These are phyloP conservation scores for Monoraphidium neglectum DNA, from an alignment of 139 green algal species.

Conservation along the genomic window DNA sequence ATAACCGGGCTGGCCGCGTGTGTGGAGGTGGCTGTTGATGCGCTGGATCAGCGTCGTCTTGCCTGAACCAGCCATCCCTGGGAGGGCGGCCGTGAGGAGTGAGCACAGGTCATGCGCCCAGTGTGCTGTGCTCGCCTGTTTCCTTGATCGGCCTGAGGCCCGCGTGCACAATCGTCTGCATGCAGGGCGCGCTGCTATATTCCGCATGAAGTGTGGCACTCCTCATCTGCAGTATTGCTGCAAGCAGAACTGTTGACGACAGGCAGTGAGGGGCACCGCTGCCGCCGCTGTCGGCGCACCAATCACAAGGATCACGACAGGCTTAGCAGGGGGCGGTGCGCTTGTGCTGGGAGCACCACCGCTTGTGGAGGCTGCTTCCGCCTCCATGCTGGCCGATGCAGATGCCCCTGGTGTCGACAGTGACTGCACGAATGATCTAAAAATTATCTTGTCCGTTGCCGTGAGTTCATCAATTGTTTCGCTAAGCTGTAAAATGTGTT, in stretches of 20 bases:
- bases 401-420: too few relatives aligned
- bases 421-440: too few relatives aligned
- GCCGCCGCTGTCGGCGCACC: conserved; percentile 30
- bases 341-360: neutral
- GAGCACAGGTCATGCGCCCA: neutral
- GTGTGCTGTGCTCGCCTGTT: neutral
- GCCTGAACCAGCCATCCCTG: conserved; percentile 96
- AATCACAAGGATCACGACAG: conserved; percentile 54
- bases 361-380: neutral
- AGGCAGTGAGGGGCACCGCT: too few relatives aligned
- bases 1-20: conserved; percentile 63
- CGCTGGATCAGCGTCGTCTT: conserved; percentile 97
- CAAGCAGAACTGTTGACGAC: too few relatives aligned
- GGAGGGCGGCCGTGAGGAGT: neutral
- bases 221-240: too few relatives aligned
- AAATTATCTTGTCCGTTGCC: too few relatives aligned
- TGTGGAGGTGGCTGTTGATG: conserved; percentile 80
- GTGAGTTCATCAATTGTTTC: too few relatives aligned
- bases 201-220: too few relatives aligned
- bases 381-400: too few relatives aligned
- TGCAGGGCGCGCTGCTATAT: neutral
- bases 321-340: conserved; percentile 19
- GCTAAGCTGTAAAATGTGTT: too few relatives aligned
- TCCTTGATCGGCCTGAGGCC: neutral
- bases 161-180: neutral